Evolutionary conservation across 805 yeast genomes (phyloP).

Genomic region (Wickerhamiella australiensis): DNA sequence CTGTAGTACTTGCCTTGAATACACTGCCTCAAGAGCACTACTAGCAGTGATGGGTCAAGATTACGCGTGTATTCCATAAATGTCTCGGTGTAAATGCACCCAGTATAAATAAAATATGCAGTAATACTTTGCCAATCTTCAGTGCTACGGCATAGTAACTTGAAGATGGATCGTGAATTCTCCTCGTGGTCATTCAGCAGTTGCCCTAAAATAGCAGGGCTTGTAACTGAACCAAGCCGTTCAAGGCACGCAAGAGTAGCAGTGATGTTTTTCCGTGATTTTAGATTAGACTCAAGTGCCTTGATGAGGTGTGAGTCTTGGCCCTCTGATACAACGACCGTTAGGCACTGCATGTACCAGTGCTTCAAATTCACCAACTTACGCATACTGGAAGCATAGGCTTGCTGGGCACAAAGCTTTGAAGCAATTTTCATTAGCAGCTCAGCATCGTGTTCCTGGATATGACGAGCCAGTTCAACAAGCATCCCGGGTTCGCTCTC

Average conservation of each 20-base stretch:
- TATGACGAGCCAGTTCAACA: background rate
- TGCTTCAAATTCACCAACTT: background rate
- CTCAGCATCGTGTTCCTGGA: slow-evolving; percentile 2
- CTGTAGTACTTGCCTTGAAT: slow-evolving; percentile 9
- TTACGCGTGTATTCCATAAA: slow-evolving; percentile 11
- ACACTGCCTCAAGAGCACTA: slow-evolving; percentile 10
- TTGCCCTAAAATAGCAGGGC: background rate
- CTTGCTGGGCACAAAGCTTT: background rate
- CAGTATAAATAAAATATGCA: slow-evolving; percentile 16
- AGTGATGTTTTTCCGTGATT: background rate
- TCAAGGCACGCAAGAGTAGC: slow-evolving; percentile 2
- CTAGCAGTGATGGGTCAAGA: slow-evolving; percentile 11
- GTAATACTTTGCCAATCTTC: slow-evolving; percentile 14
- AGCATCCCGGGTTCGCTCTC: slow-evolving; percentile 6
- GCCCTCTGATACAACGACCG: background rate
- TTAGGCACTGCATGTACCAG: slow-evolving; percentile 3
- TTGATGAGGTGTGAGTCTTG: background rate
- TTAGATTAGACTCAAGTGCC: background rate
- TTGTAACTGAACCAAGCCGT: background rate
- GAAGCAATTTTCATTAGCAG: background rate
- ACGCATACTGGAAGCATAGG: background rate
- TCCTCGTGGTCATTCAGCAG: background rate
- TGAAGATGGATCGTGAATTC: background rate
- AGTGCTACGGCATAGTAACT: slow-evolving; percentile 5
- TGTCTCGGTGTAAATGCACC: slow-evolving; percentile 8